Base-by-base conservation (phyloP, 257 asterid genomes). In the Coffea eugenioides region DNA sequence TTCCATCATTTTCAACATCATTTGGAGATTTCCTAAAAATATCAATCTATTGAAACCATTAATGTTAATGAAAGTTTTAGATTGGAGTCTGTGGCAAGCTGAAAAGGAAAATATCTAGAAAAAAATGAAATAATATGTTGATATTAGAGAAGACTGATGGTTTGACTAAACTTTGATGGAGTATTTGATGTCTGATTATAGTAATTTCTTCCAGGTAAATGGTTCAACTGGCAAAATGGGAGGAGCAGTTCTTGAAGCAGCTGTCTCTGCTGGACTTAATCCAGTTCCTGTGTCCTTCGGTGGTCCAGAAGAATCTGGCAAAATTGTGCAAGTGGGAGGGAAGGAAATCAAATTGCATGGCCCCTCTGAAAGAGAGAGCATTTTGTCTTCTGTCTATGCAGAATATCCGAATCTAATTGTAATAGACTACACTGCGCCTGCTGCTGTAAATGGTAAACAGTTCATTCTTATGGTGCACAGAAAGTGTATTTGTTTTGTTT, bases 151-250 rank as follows among this genome's bases (percentile, higher is more conserved):
- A 45, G 65, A 16, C 70, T 70, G 45, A 12, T 43, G 43, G 45
- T 27, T 39, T 34, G 57, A 52, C 64, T 49, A 36, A 48, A 70
- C 2, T 62, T 79, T 79, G 54, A 82, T 79, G 75, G 64, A 36
- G 12, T 73, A 21, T 16, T 62, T 41, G 51, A 62, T 62, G 15
- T 73, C 54, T 54, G 56, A 16, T 52, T 27, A 74, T 81, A 23
- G 74, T 34, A 15, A 68, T 80, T 67, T 65, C 76, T 76, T 76
- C 45, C 75, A 95, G 99, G 97, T 95, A 74, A 95, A 93, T 84
- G 97, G 98, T 74, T 90, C 94, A 84, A 92, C 97, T 27, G 98
- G 99, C 16, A 88, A 95, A 85, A 90, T 95, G 97, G 99, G 99
- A 21, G 88, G 91, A 84, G 93, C 98, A 9, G 99, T 95, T 81